These are phyloP conservation scores for Pestalotiopsis sp. DNA, from an alignment of 2,329 filamentous ascomycete genomes.

Conservation along the genomic window DNA sequence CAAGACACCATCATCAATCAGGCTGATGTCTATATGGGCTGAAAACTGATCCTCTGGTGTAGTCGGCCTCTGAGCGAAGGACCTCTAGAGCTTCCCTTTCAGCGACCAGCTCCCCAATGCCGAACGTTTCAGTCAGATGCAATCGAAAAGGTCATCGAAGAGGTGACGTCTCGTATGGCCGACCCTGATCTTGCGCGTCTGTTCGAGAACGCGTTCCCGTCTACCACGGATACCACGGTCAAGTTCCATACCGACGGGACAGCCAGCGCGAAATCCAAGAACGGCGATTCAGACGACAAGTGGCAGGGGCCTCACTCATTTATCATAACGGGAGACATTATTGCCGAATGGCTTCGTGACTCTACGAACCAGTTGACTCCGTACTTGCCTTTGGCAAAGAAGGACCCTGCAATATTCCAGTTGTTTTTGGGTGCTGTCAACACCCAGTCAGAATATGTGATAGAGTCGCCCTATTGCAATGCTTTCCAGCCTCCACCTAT, in stretches of 20 bases:
- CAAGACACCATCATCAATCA: background rate
- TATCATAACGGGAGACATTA: constrained; percentile 85
- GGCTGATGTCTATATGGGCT: constrained; percentile 12
- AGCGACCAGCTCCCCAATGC: constrained; percentile 79
- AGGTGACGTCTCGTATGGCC: constrained; percentile 78
- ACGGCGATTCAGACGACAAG: constrained; percentile 51
- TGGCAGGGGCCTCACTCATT: constrained; percentile 91
- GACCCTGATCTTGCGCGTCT: constrained; percentile 88
- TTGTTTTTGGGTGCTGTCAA: constrained; percentile 93
- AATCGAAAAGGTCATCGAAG: constrained; percentile 85
- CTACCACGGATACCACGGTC: constrained; percentile 87
- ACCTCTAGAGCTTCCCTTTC: constrained; percentile 79
- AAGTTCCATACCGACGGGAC: constrained; percentile 81
- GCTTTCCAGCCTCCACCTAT: constrained; percentile 94
- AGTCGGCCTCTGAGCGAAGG: constrained; percentile 82
- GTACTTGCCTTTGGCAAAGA: constrained; percentile 83
- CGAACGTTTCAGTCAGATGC: constrained; percentile 86
- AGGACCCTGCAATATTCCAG: constrained; percentile 75
- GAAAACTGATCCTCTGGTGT: constrained; percentile 20
- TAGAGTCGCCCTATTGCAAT: constrained; percentile 95
- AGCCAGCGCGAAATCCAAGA: constrained; percentile 38
- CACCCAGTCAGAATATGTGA: constrained; percentile 93
- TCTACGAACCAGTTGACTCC: constrained; percentile 92
- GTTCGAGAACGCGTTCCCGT: constrained; percentile 95
- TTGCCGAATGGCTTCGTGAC: constrained; percentile 90